Conservation (phyloP, 225 moss, liverwort and hornwort species). For the Straminergon stramineum region DNA sequence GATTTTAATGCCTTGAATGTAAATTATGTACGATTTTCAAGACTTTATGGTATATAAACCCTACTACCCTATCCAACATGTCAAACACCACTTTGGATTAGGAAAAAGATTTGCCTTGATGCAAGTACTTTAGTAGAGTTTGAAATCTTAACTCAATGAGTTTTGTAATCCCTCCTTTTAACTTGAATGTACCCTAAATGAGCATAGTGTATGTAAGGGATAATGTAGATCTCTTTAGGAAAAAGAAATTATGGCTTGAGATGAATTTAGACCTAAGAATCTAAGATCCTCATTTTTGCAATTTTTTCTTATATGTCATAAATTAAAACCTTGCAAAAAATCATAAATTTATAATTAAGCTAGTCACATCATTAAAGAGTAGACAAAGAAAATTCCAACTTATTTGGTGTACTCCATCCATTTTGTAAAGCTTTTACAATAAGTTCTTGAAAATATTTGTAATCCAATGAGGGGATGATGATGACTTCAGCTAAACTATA, state of each 20-base stretch:
- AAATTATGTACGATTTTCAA: background rate
- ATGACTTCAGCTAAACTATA: background rate
- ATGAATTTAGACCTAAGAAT: background rate
- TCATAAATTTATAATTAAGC: background rate
- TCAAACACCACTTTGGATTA: background rate
- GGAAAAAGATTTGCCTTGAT: fast-evolving
- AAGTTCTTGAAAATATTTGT: background rate
- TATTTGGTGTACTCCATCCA: background rate
- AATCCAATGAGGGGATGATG: background rate
- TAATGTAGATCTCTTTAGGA: background rate
- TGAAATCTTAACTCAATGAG: background rate
- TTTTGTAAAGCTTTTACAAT: fast-evolving
- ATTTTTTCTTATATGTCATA: background rate
- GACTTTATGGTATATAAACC: background rate
- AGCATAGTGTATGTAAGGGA: fast-evolving
- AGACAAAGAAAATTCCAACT: too few species aligned
- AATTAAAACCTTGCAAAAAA: background rate
- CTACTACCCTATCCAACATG: background rate
- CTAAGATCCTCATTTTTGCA: background rate
- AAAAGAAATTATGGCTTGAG: background rate
- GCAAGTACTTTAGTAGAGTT: background rate
- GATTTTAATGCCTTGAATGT: background rate
- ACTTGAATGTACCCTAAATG: background rate
- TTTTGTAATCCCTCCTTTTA: background rate
- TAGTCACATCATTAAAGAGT: background rate